Percentiles rank a stretch among this genome's conserved stretches.
Conservation (phyloP, 495 filamentous ascomycete genomes). For the Aspergillus campestris region DNA sequence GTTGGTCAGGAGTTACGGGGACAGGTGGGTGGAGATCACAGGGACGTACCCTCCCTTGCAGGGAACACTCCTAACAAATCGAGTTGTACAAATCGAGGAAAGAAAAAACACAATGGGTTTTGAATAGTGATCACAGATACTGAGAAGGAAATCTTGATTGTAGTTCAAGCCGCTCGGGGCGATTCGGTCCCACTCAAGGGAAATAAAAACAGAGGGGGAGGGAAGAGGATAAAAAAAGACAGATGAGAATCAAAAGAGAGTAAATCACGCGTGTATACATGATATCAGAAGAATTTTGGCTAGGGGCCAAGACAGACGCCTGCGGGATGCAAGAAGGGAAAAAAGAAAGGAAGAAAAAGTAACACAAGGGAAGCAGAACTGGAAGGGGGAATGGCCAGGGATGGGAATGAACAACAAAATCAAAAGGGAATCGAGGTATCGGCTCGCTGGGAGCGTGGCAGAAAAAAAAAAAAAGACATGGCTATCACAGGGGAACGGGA, state of each 20-base stretch:
- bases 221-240: conserved; percentile 13
- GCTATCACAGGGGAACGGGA: conserved; percentile 5
- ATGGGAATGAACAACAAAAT: not conserved
- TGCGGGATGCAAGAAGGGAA: conserved; percentile 40
- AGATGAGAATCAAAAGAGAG: conserved; percentile 16
- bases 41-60: no score
- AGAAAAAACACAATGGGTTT: conserved; percentile 4
- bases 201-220: conserved; percentile 17
- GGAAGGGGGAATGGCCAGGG: conserved; percentile 19
- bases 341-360: conserved; percentile 16
- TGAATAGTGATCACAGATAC: not conserved
- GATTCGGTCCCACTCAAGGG: conserved; percentile 8
- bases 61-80: no score
- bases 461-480: conserved; percentile 8
- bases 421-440: conserved; percentile 14
- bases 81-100: conserved; percentile 1
- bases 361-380: conserved; percentile 22
- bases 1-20: no score
- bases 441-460: conserved; percentile 30
- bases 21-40: conserved; percentile 2
- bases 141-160: not conserved
- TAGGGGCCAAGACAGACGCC: conserved; percentile 40
- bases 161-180: conserved; percentile 14
- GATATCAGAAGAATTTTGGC: conserved; percentile 29
- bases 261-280: conserved; percentile 26